A percentile compares a stretch with the other conserved stretches of the same genome.
These are phyloP conservation scores for Coprinopsis cinerea DNA, from an alignment of 768 basidiomycete species.

Conservation along the genomic window DNA sequence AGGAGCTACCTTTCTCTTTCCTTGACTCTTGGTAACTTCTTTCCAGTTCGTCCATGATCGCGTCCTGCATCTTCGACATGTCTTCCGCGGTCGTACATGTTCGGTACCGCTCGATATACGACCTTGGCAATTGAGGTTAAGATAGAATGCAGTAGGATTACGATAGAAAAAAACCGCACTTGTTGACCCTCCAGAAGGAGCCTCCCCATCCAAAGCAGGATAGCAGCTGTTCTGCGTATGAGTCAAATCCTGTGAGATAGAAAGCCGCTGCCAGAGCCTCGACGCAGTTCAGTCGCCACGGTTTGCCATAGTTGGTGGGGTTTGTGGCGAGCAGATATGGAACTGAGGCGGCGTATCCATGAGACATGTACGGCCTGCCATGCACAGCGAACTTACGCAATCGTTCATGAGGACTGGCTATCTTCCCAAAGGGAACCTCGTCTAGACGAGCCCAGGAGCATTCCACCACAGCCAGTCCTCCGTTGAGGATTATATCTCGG, in stretches of 20 bases:
- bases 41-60: slow-evolving; percentile 66
- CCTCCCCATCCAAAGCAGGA: slow-evolving; percentile 88
- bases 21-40: slow-evolving; percentile 53
- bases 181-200: slow-evolving; percentile 83
- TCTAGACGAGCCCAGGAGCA: slow-evolving; percentile 97
- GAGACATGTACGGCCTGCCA: not conserved
- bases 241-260: slow-evolving; percentile 83
- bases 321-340: slow-evolving; percentile 95
- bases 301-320: slow-evolving; percentile 97
- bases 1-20: slow-evolving; percentile 38
- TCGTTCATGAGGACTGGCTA: slow-evolving; percentile 88
- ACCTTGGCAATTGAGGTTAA: slow-evolving; percentile 27
- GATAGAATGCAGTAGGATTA: not conserved
- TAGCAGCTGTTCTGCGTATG: slow-evolving; percentile 73
- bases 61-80: slow-evolving; percentile 54
- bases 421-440: slow-evolving; percentile 93
- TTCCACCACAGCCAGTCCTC: slow-evolving; percentile 94
- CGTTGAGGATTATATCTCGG: slow-evolving; percentile 62
- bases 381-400: slow-evolving; percentile 51
- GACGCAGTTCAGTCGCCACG: slow-evolving; percentile 93
- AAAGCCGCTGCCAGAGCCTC: slow-evolving; percentile 94
- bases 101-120: slow-evolving; percentile 69
- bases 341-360: slow-evolving; percentile 42
- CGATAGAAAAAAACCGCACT: slow-evolving; percentile 30
- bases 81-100: slow-evolving; percentile 61